These are phyloP conservation scores for Rubus parviflorus DNA, from an alignment of 306 rosid genomes.

Conservation along the genomic window DNA sequence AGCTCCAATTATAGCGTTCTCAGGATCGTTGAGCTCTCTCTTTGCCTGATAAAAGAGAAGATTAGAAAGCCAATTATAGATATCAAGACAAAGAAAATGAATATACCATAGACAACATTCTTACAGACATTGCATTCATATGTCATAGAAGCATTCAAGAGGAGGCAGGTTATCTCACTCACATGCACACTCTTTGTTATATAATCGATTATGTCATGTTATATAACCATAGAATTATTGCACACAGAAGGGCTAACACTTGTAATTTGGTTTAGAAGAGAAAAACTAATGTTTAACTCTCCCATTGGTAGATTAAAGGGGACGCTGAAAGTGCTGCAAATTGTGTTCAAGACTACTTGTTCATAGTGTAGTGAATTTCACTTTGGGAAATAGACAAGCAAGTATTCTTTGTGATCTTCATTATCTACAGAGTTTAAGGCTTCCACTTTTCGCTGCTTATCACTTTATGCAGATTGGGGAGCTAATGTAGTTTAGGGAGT, in stretches of 20 bases:
- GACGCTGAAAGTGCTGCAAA: not conserved
- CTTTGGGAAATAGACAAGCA: not conserved
- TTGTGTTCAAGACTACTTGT: not conserved
- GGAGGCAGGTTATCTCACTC: not conserved
- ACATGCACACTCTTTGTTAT: not conserved
- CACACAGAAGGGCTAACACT: not conserved
- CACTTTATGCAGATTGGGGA: not conserved
- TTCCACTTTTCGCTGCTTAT: not conserved
- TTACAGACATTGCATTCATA: not conserved
- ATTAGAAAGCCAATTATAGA: slow-evolving; percentile 25
- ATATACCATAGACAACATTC: not conserved
- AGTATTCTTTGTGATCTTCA: not conserved
- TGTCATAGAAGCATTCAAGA: not conserved
- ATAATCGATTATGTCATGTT: not conserved
- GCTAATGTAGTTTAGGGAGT: not conserved
- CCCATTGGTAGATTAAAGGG: not conserved
- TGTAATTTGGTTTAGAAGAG: not conserved
- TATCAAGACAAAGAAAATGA: slow-evolving; percentile 18
- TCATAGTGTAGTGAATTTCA: not conserved
- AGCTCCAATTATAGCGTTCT: slow-evolving; percentile 92
- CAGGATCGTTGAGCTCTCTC: slow-evolving; percentile 81
- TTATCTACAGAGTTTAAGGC: not conserved
- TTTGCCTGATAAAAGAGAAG: slow-evolving; percentile 57
- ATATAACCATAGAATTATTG: not conserved
- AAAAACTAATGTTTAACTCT: not conserved